phyloP scores from a whole-genome alignment of 768 basidiomycete genomes.

The Pleurotus tuber-regium region DNA sequence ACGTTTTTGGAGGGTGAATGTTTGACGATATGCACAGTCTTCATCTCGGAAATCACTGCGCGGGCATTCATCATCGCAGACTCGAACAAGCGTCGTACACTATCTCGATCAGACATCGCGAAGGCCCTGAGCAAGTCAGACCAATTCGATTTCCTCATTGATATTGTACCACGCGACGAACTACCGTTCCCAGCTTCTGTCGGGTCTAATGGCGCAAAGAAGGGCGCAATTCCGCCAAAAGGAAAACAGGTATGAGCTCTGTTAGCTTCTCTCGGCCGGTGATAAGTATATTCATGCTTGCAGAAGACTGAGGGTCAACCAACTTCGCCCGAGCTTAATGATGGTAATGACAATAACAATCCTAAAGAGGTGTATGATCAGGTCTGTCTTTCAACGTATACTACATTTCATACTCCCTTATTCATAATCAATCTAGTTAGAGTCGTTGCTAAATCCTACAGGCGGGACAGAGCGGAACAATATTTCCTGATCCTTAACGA shows the following conservation, averaged over 20 bases:
- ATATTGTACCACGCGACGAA: conserved; percentile 90
- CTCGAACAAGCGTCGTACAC: conserved; percentile 92
- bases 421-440: not conserved
- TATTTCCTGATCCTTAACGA: not conserved
- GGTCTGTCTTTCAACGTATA: not conserved
- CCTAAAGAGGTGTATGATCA: conserved; percentile 6
- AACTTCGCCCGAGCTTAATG: conserved; percentile 2
- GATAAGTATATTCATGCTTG: too few species aligned
- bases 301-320: conserved; percentile 1
- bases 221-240: not conserved
- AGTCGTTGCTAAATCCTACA: conserved; percentile 1
- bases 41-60: conserved; percentile 95
- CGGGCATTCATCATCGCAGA: conserved; percentile 95
- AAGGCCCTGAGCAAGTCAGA: conserved; percentile 91
- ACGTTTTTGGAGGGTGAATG: not conserved
- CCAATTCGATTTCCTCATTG: conserved; percentile 97
- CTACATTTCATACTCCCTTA: not conserved
- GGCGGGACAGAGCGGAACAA: not conserved
- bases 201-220: conserved; percentile 2
- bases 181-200: conserved; percentile 28
- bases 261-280: too few species aligned
- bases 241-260: conserved; percentile 1
- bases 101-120: conserved; percentile 91
- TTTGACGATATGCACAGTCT: conserved; percentile 51
- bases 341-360: not conserved